Percentiles rank a stretch among this genome's conserved stretches.
Conservation (phyloP, 805 yeast species). For the Yamadazyma olivae region DNA sequence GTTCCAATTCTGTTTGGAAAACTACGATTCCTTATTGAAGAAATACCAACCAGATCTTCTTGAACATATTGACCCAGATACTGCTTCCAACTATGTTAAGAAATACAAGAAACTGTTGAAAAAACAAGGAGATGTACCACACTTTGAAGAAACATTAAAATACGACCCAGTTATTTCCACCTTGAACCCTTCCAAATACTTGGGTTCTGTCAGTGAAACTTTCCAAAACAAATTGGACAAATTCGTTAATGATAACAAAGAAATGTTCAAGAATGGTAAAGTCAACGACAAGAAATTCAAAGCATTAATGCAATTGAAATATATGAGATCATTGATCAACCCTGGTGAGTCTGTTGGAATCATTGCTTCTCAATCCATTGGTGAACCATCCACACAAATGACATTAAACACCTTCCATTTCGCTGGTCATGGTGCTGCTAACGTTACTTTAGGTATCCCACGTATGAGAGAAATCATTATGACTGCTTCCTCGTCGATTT, state of each 20-base stretch:
- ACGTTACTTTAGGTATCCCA: slow-evolving; percentile 98
- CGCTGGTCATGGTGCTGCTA: slow-evolving; percentile 99
- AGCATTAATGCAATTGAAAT: slow-evolving; percentile 96
- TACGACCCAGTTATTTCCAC: slow-evolving; percentile 87
- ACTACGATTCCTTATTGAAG: slow-evolving; percentile 79
- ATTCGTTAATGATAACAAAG: slow-evolving; percentile 56
- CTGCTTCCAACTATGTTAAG: slow-evolving; percentile 78
- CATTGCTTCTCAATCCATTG: slow-evolving; percentile 96
- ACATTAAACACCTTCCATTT: slow-evolving; percentile 95
- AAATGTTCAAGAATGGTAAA: slow-evolving; percentile 49
- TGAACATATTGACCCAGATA: slow-evolving; percentile 69
- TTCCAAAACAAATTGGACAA: slow-evolving; percentile 79
- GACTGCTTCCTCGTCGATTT: slow-evolving; percentile 95
- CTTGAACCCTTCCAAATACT: slow-evolving; percentile 82
- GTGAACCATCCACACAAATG: slow-evolving; percentile 99
- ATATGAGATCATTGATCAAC: slow-evolving; percentile 90
- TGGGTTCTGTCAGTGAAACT: slow-evolving; percentile 90
- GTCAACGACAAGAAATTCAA: slow-evolving; percentile 80
- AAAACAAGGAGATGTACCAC: slow-evolving; percentile 62
- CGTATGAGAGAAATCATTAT: slow-evolving; percentile 99
- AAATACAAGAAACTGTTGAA: slow-evolving; percentile 71
- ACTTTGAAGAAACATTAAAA: slow-evolving; percentile 58
- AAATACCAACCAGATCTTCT: slow-evolving; percentile 74
- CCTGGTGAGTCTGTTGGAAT: slow-evolving; percentile 99
- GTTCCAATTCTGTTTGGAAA: slow-evolving; percentile 89